phyloP scores from a whole-genome alignment of 352 stramenopile genomes.

The Blastocystis hominis region DNA sequence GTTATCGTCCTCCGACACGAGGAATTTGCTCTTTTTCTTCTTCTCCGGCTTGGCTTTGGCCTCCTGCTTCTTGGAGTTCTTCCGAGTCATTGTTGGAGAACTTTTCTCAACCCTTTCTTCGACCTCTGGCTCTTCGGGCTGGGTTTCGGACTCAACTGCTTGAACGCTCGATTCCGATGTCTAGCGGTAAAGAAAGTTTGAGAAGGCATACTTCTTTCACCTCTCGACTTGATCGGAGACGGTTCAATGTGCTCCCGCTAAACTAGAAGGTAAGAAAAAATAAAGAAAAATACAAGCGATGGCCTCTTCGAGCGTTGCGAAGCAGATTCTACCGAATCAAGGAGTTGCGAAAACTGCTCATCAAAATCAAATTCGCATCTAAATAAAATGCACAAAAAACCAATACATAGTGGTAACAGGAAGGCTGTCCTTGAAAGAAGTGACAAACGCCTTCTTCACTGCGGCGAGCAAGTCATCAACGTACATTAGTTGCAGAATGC shows the following conservation, averaged over 20 bases:
- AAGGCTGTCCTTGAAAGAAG: constrained; percentile 15
- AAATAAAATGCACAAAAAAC: constrained; percentile 65
- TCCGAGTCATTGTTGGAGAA: neutral
- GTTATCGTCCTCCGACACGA: constrained; percentile 39
- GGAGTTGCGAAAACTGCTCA: constrained; percentile 71
- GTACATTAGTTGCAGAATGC: constrained; percentile 78
- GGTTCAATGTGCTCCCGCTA: neutral
- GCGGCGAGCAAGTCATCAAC: constrained; percentile 78
- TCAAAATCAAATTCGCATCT: constrained; percentile 71
- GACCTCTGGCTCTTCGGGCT: neutral
- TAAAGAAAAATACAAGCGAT: neutral
- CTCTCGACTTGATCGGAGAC: neutral
- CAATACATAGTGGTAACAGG: constrained; percentile 16
- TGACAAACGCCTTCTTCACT: constrained; percentile 67
- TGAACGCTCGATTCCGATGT: neutral
- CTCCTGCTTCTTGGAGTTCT: constrained; percentile 33
- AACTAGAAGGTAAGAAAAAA: neutral
- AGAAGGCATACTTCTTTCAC: neutral
- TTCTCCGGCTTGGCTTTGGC: neutral
- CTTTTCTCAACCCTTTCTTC: neutral
- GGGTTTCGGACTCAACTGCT: neutral
- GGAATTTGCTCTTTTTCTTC: constrained; percentile 58
- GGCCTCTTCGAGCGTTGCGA: constrained; percentile 1
- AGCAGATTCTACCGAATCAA: constrained; percentile 68
- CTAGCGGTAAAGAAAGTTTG: neutral